A percentile compares a stretch with the other conserved stretches of the same genome.
These are phyloP conservation scores for Mycena citricolor DNA, from an alignment of 1,284 basidiomycete species.

Conservation along the genomic window DNA sequence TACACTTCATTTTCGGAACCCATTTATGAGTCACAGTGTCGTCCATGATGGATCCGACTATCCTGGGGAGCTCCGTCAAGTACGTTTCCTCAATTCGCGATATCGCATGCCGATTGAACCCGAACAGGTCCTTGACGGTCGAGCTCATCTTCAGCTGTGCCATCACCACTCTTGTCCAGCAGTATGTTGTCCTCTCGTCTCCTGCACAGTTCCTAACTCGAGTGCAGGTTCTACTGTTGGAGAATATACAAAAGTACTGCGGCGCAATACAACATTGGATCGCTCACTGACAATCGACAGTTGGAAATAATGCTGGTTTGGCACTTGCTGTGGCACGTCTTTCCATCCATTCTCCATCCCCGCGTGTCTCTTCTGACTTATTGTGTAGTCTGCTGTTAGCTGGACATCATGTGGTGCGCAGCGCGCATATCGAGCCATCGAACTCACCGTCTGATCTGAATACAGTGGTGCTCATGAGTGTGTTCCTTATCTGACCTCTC, in stretches of 20 bases:
- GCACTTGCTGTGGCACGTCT: slow-evolving; percentile 10
- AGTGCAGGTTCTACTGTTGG: slow-evolving; percentile 19
- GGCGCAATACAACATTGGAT: too few species aligned
- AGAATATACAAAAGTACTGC: slow-evolving; percentile 18
- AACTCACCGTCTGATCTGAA: too few species aligned
- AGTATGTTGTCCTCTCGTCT: slow-evolving; percentile 7
- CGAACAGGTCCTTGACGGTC: slow-evolving; percentile 21
- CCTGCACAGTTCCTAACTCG: background rate
- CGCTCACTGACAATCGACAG: slow-evolving; percentile 2
- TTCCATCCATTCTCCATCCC: too few species aligned
- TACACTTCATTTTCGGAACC: background rate
- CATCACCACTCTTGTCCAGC: slow-evolving; percentile 25
- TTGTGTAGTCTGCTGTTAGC: slow-evolving; percentile 20
- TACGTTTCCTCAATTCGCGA: background rate
- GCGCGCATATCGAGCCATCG: background rate
- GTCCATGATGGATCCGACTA: slow-evolving; percentile 5
- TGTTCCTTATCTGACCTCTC: too few species aligned
- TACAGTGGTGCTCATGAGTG: too few species aligned
- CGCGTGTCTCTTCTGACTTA: background rate
- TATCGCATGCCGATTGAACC: background rate
- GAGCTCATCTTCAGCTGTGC: slow-evolving; percentile 26
- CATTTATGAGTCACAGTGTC: slow-evolving; percentile 3
- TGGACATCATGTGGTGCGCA: slow-evolving; percentile 20
- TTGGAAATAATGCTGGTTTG: slow-evolving; percentile 11
- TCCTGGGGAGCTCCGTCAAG: slow-evolving; percentile 8